Percentiles rank a stretch among this genome's conserved stretches.
phyloP scores from a whole-genome alignment of 148 eudicot genomes.

The Nepenthes gracilis region DNA sequence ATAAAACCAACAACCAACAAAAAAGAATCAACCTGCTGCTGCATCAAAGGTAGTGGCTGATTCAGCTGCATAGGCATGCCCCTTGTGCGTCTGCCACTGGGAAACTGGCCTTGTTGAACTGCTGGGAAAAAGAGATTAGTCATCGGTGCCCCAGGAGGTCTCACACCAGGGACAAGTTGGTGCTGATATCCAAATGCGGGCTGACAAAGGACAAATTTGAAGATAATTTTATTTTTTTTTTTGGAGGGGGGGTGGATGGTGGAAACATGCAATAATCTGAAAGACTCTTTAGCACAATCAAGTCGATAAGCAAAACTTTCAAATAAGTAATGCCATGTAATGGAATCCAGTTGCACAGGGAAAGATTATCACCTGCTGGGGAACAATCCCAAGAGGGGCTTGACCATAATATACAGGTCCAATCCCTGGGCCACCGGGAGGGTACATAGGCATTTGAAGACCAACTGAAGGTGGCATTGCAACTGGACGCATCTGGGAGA shows the following conservation, averaged over 20 bases:
- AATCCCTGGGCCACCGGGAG: constrained; percentile 78
- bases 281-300: too few relatives aligned
- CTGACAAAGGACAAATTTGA: constrained; percentile 17
- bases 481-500: constrained; percentile 73
- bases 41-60: constrained; percentile 58
- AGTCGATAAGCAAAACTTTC: too few relatives aligned
- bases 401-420: constrained; percentile 78
- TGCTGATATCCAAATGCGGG: constrained; percentile 78
- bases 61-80: constrained; percentile 42
- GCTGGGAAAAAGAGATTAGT: constrained; percentile 67
- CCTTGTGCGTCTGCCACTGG: constrained; percentile 53
- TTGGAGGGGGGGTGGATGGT: too few relatives aligned
- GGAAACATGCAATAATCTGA: too few relatives aligned
- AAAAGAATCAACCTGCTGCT: constrained; percentile 40
- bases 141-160: constrained; percentile 52
- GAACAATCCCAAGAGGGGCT: constrained; percentile 63
- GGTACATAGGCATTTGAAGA: constrained; percentile 78
- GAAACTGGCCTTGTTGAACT: constrained; percentile 68
- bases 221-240: too few relatives aligned
- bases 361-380: constrained; percentile 43
- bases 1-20: too few relatives aligned
- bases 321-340: too few relatives aligned
- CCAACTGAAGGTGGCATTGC: constrained; percentile 51
- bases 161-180: constrained; percentile 70
- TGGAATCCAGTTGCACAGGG: neutral